Base-by-base conservation (phyloP, 2,329 filamentous ascomycete species). In the Lachnellula arida region DNA sequence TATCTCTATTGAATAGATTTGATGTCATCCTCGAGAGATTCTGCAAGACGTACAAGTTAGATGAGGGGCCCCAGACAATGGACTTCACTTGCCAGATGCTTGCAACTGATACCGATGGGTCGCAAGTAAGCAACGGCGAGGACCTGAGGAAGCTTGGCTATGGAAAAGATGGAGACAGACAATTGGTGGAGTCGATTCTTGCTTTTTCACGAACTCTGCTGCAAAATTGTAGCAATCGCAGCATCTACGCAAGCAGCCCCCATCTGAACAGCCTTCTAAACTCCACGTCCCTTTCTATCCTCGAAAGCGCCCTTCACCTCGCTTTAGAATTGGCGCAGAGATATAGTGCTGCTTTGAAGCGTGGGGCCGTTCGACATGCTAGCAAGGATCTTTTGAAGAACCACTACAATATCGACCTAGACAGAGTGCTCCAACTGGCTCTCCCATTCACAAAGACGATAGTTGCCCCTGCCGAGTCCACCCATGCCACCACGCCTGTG, bases 191-290 rank as follows among this genome's bases (percentile, higher is more conserved):
- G 70, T 79, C 83, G 32, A 81, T 97, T 53, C 78, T 99, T 58
- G 80, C 83, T 64, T 99, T 99, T 72, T 96, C 92, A 22, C 84
- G 87, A 59, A 82, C 96, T 71, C 79, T 99, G 32, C 76, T 97
- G 51, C 91, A 97, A 70, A 94, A 96, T 70, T 99, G 94, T 73
- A 94, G 93, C 57, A 99, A 99, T 70, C 82, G 95, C 64, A 97
- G 92, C 75, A 86, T 99, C 66, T 99, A 97, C 72, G 90, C 88
- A 58, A 99, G 94, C 76, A 97, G 93, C 71, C 81, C 87, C 63
- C 89, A 95, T 66, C 77, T 99, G 59, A 94, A 93, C 70, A 87
- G 92, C 69, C 80, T 99, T 42, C 81, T 99, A 57, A 90, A 97
- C 72, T 93, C 89, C 46, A 93, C 90, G 2, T 92, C 88, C 23